phyloP scores from a whole-genome alignment of 148 eudicot genomes.

The Rhododendron vialii region DNA sequence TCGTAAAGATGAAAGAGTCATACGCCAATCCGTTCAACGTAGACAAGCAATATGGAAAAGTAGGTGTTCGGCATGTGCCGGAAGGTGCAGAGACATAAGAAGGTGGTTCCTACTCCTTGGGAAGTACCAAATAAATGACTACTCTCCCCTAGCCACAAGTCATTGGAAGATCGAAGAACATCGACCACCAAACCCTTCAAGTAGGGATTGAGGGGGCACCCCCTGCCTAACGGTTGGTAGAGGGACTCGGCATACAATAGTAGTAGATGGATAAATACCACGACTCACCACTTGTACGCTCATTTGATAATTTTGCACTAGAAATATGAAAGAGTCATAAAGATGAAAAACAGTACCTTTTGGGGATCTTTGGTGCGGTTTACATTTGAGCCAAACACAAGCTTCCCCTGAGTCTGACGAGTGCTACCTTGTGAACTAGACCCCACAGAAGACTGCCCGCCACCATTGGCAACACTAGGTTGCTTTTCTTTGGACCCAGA shows the following conservation, averaged over 20 bases:
- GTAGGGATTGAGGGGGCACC: too few relatives aligned
- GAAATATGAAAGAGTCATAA: background rate
- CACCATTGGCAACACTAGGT: slow-evolving; percentile 31
- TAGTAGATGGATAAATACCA: background rate
- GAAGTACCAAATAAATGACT: too few relatives aligned
- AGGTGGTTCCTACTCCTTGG: too few relatives aligned
- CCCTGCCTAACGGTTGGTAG: too few relatives aligned
- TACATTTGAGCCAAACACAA: slow-evolving; percentile 73
- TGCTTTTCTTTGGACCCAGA: slow-evolving; percentile 49
- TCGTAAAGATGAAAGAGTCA: background rate
- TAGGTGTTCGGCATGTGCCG: too few relatives aligned
- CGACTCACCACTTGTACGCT: background rate
- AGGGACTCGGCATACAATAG: background rate
- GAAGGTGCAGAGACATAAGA: too few relatives aligned
- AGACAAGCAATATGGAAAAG: too few relatives aligned
- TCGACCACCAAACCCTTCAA: too few relatives aligned
- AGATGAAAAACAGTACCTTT: slow-evolving; percentile 38
- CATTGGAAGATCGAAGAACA: too few relatives aligned
- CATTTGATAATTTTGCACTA: background rate
- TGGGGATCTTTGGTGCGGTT: slow-evolving; percentile 37
- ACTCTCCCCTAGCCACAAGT: too few relatives aligned
- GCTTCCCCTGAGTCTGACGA: slow-evolving; percentile 82
- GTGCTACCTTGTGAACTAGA: slow-evolving; percentile 59
- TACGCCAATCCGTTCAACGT: too few relatives aligned
- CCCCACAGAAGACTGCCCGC: slow-evolving; percentile 36